These are phyloP conservation scores for Cystobasidium onofrii DNA, from an alignment of 768 basidiomycete species.

Conservation along the genomic window DNA sequence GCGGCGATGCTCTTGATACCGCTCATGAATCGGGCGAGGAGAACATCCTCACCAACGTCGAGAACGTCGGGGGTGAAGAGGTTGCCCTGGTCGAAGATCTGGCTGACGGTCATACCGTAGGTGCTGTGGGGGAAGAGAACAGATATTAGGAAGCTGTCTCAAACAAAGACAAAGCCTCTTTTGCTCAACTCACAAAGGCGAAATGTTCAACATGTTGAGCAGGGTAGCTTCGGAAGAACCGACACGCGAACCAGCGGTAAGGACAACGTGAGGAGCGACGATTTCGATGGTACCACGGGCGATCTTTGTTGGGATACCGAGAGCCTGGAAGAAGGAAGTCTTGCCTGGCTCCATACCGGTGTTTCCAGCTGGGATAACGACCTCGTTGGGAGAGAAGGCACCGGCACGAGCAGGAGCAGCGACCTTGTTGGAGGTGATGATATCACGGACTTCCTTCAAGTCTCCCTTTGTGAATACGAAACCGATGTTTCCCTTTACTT, in stretches of 20 bases:
- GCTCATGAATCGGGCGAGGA: slow-evolving; percentile 80
- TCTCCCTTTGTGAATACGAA: slow-evolving; percentile 93
- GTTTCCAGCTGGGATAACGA: slow-evolving; percentile 86
- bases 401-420: slow-evolving; percentile 97
- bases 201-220: slow-evolving; percentile 99
- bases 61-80: slow-evolving; percentile 81
- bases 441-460: slow-evolving; percentile 86
- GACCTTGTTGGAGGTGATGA: slow-evolving; percentile 94
- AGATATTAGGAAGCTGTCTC: neutral
- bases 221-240: slow-evolving; percentile 95
- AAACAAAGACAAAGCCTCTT: neutral
- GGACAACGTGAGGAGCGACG: slow-evolving; percentile 91
- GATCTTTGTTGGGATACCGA: slow-evolving; percentile 99
- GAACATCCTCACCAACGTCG: slow-evolving; percentile 83
- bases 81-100: slow-evolving; percentile 92
- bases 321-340: slow-evolving; percentile 99
- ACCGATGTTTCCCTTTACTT: slow-evolving; percentile 94
- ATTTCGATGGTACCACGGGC: slow-evolving; percentile 99
- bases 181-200: slow-evolving; percentile 45
- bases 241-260: slow-evolving; percentile 82
- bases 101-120: slow-evolving; percentile 96
- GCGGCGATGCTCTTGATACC: slow-evolving; percentile 93
- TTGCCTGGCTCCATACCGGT: slow-evolving; percentile 99
- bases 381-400: slow-evolving; percentile 86
- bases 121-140: slow-evolving; percentile 55